Evolutionary conservation across 2,329 filamentous ascomycete genomes (phyloP), one percentile per base, ranked within the genome.

Genomic region (Pseudogymnoascus sp.): DNA sequence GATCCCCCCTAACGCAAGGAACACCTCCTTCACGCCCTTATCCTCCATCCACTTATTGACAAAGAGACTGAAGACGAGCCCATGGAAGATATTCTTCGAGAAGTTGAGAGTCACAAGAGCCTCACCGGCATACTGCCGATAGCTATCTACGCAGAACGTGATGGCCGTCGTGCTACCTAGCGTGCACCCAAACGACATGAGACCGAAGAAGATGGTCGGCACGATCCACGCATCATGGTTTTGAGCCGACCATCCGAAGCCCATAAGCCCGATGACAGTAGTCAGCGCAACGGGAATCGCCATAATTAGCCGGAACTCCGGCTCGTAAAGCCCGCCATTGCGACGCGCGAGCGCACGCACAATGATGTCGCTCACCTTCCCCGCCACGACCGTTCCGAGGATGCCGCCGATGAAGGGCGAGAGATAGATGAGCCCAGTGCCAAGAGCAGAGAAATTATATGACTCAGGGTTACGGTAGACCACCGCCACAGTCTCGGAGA

Each of bases 71-170:
- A 96, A 97, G 0, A 96, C 82, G 61, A 97, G 79, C 0, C 93
- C 93, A 69, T 97, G 93, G 26, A 97, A 83, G 62, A 97, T 83
- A 72, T 97, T 97, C 80, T 97, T 97, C 76, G 85, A 87, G 71
- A 97, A 94, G 71, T 97, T 97, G 68, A 97, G 79, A 19, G 93
- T 97, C 12, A 97, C 94, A 35, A 97, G 81, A 2, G 93, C 92
- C 75, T 97, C 93, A 19, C 92, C 92, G 0, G 93, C 93, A 74
- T 96, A 97, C 70, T 95, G 89, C 10, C 92, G 83, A 74, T 97
- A 97, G 67, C 88, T 92, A 75, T 97, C 93, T 6, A 97, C 91
- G 62, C 89, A 92, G 70, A 96, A 97, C 0, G 93, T 97, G 70
- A 97, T 96, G 19, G 91, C 82, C 0, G 92, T 97, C 0, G 93